Evolutionary conservation across 2,329 filamentous ascomycete genomes (phyloP).

Genomic region (Sphaerulina vaccinii): DNA sequence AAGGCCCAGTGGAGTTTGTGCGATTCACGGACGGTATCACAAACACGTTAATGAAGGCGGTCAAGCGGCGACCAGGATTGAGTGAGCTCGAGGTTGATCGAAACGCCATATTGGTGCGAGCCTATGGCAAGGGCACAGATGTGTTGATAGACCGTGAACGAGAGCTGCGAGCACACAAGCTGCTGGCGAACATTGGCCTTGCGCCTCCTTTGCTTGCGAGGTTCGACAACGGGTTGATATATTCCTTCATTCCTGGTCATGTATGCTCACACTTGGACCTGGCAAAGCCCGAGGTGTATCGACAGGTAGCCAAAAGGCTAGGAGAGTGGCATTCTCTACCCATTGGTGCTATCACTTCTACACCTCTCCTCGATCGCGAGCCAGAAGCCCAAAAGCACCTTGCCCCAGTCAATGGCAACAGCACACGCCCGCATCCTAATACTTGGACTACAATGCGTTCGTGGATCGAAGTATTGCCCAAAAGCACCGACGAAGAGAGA

Average conservation of each 20-base stretch:
- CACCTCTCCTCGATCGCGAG: conserved; percentile 29
- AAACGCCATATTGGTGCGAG: conserved; percentile 83
- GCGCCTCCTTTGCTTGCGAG: conserved; percentile 85
- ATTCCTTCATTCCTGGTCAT: conserved; percentile 80
- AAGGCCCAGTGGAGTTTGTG: conserved; percentile 76
- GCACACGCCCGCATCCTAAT: conserved; percentile 74
- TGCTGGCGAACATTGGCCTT: conserved; percentile 78
- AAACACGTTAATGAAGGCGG: conserved; percentile 82
- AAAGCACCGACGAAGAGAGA: conserved; percentile 66
- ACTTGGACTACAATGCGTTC: conserved; percentile 95
- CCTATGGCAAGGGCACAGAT: conserved; percentile 92
- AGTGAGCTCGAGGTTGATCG: conserved; percentile 76
- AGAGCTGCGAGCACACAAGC: conserved; percentile 65
- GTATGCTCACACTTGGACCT: conserved; percentile 80
- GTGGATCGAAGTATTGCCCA: conserved; percentile 86
- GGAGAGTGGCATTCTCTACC: conserved; percentile 84
- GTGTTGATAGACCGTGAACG: conserved; percentile 94
- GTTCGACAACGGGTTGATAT: conserved; percentile 94
- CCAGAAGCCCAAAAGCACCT: conserved; percentile 26
- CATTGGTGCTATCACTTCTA: conserved; percentile 50
- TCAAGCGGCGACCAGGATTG: conserved; percentile 66
- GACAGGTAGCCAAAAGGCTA: conserved; percentile 77
- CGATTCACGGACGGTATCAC: conserved; percentile 98
- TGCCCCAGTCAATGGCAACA: conserved; percentile 28
- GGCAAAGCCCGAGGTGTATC: conserved; percentile 71